Evolutionary conservation across 2,329 filamentous ascomycete species (phyloP).

Genomic region (Pseudogymnoascus pannorum): DNA sequence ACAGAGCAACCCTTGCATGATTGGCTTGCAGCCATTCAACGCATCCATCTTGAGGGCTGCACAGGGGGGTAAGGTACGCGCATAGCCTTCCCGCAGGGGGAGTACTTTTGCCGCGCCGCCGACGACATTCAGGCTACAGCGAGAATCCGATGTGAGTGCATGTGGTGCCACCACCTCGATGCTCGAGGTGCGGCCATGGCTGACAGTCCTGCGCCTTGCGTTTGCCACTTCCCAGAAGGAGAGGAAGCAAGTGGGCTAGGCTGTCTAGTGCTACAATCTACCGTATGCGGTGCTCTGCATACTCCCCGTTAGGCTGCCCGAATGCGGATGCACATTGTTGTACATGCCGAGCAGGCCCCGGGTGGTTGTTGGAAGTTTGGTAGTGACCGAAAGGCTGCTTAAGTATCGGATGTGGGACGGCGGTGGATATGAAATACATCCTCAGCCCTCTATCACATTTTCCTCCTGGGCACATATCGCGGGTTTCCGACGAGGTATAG

Average conservation of each 20-base stretch:
- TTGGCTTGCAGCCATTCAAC: background rate
- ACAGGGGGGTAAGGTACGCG: background rate
- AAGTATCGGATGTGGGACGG: slow-evolving; percentile 5
- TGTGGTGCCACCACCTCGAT: background rate
- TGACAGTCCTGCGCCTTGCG: background rate
- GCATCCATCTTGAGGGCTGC: slow-evolving; percentile 4
- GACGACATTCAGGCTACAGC: slow-evolving; percentile 4
- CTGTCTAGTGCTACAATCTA: background rate
- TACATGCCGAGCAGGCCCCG: slow-evolving; percentile 4
- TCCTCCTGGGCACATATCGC: background rate
- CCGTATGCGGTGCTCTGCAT: background rate
- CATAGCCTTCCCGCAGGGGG: slow-evolving; percentile 5
- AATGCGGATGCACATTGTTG: slow-evolving; percentile 1
- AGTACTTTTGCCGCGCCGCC: slow-evolving; percentile 7
- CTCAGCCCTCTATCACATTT: background rate
- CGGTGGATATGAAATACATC: background rate
- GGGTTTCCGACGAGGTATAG: background rate
- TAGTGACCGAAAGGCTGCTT: slow-evolving; percentile 3
- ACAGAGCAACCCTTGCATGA: background rate
- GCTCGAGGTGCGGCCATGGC: background rate
- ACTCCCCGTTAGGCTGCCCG: slow-evolving; percentile 7
- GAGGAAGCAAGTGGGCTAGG: background rate
- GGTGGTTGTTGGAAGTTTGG: slow-evolving; percentile 1
- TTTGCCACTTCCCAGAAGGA: slow-evolving; percentile 1
- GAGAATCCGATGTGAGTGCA: background rate